These are phyloP conservation scores for Suillus paluster DNA, from an alignment of 768 basidiomycete genomes.

Conservation along the genomic window DNA sequence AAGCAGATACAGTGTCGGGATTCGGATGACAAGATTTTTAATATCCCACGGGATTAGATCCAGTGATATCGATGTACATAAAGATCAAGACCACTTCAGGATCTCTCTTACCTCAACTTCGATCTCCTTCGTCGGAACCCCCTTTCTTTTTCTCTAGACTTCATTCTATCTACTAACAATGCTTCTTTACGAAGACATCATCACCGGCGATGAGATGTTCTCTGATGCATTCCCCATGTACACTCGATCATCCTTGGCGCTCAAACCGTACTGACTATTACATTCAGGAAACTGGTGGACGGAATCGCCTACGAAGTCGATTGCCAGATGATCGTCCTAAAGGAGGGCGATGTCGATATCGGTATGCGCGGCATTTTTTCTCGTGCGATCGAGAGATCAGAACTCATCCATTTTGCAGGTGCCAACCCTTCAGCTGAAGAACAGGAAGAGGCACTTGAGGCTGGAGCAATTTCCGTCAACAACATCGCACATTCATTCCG, in stretches of 20 bases:
- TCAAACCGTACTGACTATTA: slow-evolving; percentile 12
- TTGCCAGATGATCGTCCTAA: slow-evolving; percentile 70
- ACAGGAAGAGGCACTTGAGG: slow-evolving; percentile 77
- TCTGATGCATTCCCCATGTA: slow-evolving; percentile 92
- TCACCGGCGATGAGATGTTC: slow-evolving; percentile 88
- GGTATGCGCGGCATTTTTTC: slow-evolving; percentile 51
- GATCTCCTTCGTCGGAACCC: slow-evolving; percentile 8
- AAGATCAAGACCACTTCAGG: slow-evolving; percentile 4
- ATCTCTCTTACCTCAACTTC: slow-evolving; percentile 1
- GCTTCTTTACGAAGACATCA: slow-evolving; percentile 76
- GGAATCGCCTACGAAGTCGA: slow-evolving; percentile 87
- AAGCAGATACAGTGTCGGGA: slow-evolving; percentile 15
- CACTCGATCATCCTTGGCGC: slow-evolving; percentile 29
- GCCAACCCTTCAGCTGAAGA: slow-evolving; percentile 95
- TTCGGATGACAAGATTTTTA: slow-evolving; percentile 23
- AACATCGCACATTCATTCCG: slow-evolving; percentile 93
- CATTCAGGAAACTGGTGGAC: slow-evolving; percentile 73
- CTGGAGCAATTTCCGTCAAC: slow-evolving; percentile 79
- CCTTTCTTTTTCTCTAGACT: slow-evolving; percentile 14
- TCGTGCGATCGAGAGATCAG: not conserved
- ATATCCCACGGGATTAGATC: slow-evolving; percentile 22
- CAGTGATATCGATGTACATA: slow-evolving; percentile 6
- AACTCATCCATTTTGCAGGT: slow-evolving; percentile 49
- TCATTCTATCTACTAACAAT: slow-evolving; percentile 43
- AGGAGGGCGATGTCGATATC: slow-evolving; percentile 86